Percentiles rank a stretch among this genome's conserved stretches.
Conservation (phyloP, 768 basidiomycete genomes). For the Tubosaeta brunneosetosa region DNA sequence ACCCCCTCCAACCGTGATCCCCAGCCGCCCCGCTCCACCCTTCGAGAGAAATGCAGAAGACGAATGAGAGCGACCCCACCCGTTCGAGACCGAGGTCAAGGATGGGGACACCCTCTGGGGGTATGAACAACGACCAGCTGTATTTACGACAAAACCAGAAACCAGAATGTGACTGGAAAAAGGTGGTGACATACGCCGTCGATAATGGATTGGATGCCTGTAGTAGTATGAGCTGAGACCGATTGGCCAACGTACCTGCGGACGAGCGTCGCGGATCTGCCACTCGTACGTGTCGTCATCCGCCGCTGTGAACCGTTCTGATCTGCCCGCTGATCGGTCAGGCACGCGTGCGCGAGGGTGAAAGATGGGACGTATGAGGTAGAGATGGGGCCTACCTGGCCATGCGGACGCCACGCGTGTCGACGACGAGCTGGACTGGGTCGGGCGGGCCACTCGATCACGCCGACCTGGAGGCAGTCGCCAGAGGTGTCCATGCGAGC, state of each 20-base stretch:
- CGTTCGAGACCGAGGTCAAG: constrained; percentile 20
- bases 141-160: constrained; percentile 12
- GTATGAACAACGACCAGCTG: constrained; percentile 22
- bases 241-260: constrained; percentile 13
- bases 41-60: not conserved
- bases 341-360: not conserved
- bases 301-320: constrained; percentile 23
- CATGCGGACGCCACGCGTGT: constrained; percentile 25
- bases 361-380: constrained; percentile 15
- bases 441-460: constrained; percentile 28
- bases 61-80: not conserved
- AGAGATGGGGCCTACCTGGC: constrained; percentile 16
- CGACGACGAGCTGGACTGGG: constrained; percentile 16
- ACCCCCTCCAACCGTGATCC: too few species aligned
- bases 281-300: constrained; percentile 26
- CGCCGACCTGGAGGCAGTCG: constrained; percentile 23
- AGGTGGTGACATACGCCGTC: constrained; percentile 26
- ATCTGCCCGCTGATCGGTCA: constrained; percentile 6
- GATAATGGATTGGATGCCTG: not conserved
- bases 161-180: constrained; percentile 16
- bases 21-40: too few species aligned
- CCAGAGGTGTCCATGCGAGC: constrained; percentile 18
- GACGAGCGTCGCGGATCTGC: constrained; percentile 21
- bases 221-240: constrained; percentile 26
- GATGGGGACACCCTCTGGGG: constrained; percentile 27